Evolutionary conservation across 2,329 filamentous ascomycete species (phyloP), one percentile per base, ranked within the genome.

Genomic region (Botrytis fabae): DNA sequence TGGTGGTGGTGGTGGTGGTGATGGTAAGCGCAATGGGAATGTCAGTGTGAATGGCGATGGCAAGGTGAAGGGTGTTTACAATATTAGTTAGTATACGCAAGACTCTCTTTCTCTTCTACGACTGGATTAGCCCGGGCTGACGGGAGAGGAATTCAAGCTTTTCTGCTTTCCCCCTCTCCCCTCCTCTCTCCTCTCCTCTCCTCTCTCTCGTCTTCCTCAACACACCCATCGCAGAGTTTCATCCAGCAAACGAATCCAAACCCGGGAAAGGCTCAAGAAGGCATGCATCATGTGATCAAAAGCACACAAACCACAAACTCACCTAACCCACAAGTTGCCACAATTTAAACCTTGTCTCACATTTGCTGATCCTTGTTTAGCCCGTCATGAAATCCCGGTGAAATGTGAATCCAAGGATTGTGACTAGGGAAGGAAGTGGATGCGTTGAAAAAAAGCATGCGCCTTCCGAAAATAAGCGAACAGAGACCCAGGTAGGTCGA

Each of bases 381-480:
- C 25, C 61, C 40, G 40, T 46, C 40, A 64, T 46, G 28, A 14
- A 63, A 54, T 63, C 61, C 61, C 16, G n/a, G 61, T 44, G 16
- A 44, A 63, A 22, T 63, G 40, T 63, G 61, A 18, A 32, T 12
- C 5, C 40, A 64, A 22, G 61, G 61, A 64, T 64, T 18, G 25
- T 32, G n/a, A 44, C 61, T 28, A 22, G n/a, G 61, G 10, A 6
- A 25, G 48, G 14, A 20, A 14, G 61, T 44, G 61, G 61, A 5
- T 4, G 0, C 10, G 3, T 12, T 10, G 16, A 28, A 18, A 63
- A 63, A 25, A 38, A 38, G 59, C 22, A 38, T 35, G 40, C n/a
- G 61, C n/a, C 61, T 63, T 28, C 60, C 38, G 60, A 44, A 63
- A 44, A 63, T 8, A 63, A 63, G 38, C 25, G 38, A 63, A 62